Percentiles rank a stretch among this genome's conserved stretches.
phyloP scores from a whole-genome alignment of 148 eudicot genomes.

The Diospyros kaki region DNA sequence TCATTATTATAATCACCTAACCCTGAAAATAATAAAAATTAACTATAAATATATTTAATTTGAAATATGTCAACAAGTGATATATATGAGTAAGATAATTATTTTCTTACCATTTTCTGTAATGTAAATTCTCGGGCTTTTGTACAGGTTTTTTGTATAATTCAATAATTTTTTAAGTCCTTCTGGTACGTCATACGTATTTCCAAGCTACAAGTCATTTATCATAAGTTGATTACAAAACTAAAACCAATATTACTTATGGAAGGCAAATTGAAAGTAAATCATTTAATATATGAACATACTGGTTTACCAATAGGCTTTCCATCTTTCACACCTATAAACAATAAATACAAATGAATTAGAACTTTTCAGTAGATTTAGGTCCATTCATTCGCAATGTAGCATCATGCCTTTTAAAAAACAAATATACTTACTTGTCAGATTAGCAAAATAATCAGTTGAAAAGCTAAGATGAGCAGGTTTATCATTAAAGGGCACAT shows the following conservation, averaged over 20 bases:
- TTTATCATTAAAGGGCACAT: neutral
- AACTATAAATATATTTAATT: neutral
- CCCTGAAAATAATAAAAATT: slow-evolving; percentile 7
- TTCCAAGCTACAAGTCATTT: neutral
- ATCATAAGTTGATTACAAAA: neutral
- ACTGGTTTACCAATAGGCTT: neutral
- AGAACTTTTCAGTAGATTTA: neutral
- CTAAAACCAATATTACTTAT: neutral
- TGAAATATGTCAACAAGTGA: neutral
- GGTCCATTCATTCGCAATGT: neutral
- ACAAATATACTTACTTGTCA: neutral
- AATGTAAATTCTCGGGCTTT: slow-evolving; percentile 15
- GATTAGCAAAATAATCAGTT: neutral
- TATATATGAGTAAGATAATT: neutral
- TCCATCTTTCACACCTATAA: neutral
- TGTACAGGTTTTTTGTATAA: slow-evolving; percentile 19
- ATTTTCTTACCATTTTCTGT: slow-evolving; percentile 16
- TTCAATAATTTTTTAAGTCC: slow-evolving; percentile 12
- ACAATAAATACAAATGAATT: neutral
- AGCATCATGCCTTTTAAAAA: neutral
- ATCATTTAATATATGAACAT: neutral
- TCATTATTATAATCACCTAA: slow-evolving; percentile 20
- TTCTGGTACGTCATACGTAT: neutral
- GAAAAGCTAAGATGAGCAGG: neutral
- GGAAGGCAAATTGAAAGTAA: neutral